phyloP scores from a whole-genome alignment of 2,329 filamentous ascomycete species.

The Didymella glomerata region DNA sequence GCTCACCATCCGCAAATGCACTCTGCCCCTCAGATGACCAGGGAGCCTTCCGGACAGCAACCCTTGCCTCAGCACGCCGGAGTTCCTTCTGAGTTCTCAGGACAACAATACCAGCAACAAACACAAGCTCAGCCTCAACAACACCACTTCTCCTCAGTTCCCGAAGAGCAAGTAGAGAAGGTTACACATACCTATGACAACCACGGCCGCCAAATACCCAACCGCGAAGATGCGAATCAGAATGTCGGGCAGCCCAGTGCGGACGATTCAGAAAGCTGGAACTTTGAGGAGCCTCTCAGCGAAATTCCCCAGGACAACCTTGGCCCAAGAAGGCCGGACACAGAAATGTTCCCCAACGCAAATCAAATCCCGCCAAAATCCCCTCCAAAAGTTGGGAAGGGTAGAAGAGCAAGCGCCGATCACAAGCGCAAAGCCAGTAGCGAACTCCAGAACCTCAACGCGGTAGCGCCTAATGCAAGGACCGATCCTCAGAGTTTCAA shows the following conservation, averaged over 20 bases:
- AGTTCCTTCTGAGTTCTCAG: constrained; percentile 49
- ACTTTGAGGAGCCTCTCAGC: constrained; percentile 81
- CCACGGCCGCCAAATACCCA: constrained; percentile 62
- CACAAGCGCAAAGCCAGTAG: constrained; percentile 66
- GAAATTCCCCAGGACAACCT: constrained; percentile 64
- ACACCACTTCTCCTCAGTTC: constrained; percentile 53
- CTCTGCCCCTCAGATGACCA: constrained; percentile 55
- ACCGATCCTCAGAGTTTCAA: constrained; percentile 83
- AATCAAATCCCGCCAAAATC: constrained; percentile 82
- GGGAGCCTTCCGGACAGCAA: constrained; percentile 55
- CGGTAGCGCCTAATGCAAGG: constrained; percentile 57
- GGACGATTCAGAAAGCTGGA: constrained; percentile 80
- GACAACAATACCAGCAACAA: constrained; percentile 38
- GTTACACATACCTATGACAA: constrained; percentile 67
- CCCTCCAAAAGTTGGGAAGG: constrained; percentile 70
- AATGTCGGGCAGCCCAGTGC: constrained; percentile 49
- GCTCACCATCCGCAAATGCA: constrained; percentile 51
- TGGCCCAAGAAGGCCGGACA: constrained; percentile 76
- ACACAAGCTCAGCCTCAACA: constrained; percentile 38
- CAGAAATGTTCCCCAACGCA: constrained; percentile 84
- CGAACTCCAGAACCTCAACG: constrained; percentile 67
- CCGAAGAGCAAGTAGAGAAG: constrained; percentile 66
- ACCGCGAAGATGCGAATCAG: constrained; percentile 53
- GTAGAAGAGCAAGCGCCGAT: constrained; percentile 80
- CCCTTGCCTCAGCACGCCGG: constrained; percentile 48